Percentiles rank a stretch among this genome's conserved stretches.
Evolutionary conservation across 140 eudicot genomes (phyloP).

Genomic region (Bidens hawaiensis): DNA sequence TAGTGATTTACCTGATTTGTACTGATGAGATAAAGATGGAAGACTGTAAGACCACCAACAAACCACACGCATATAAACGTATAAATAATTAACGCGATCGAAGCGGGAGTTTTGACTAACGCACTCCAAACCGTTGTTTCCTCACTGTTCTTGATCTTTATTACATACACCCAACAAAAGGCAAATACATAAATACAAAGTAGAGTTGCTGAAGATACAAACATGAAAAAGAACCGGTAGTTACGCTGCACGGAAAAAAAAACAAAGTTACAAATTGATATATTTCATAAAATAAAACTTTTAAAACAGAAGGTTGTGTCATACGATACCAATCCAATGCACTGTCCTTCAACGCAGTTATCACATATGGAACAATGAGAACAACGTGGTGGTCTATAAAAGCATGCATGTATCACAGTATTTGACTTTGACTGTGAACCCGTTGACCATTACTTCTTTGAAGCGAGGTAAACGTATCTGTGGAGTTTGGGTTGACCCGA

Average conservation of each 20-base stretch:
- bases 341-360: slow-evolving; percentile 90
- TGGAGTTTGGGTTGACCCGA: slow-evolving; percentile 50
- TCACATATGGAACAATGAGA: slow-evolving; percentile 88
- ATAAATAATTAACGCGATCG: slow-evolving; percentile 62
- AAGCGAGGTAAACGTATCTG: slow-evolving; percentile 61
- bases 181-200: slow-evolving; percentile 65
- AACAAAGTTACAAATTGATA: background rate
- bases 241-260: slow-evolving; percentile 62
- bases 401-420: slow-evolving; percentile 90
- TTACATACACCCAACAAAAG: slow-evolving; percentile 69
- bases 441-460: slow-evolving; percentile 62
- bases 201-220: slow-evolving; percentile 66
- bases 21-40: slow-evolving; percentile 75
- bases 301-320: background rate
- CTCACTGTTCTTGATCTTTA: slow-evolving; percentile 52
- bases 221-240: slow-evolving; percentile 82
- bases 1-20: slow-evolving; percentile 61
- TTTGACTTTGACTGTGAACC: slow-evolving; percentile 55
- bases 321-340: slow-evolving; percentile 82
- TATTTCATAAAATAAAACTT: background rate
- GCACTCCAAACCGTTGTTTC: slow-evolving; percentile 58
- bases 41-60: slow-evolving; percentile 72
- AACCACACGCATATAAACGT: slow-evolving; percentile 69
- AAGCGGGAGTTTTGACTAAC: slow-evolving; percentile 66
- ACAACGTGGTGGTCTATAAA: slow-evolving; percentile 82